Base-by-base conservation (phyloP, 2,329 filamentous ascomycete genomes). In the Fusarium sp. region DNA sequence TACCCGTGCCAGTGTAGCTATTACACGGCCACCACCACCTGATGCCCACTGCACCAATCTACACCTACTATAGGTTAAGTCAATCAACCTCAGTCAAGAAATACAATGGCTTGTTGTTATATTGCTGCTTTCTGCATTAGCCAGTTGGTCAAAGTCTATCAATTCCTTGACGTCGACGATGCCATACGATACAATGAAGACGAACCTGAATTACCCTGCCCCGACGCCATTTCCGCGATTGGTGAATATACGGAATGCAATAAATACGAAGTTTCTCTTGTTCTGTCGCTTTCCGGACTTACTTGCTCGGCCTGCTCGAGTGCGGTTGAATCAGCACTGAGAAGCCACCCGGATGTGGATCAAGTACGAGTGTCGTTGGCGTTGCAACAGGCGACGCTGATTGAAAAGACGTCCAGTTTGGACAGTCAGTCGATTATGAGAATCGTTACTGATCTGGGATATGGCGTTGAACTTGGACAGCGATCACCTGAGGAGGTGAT, bases 171-270 rank as follows among this genome's bases (percentile, higher is more conserved):
- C 3, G 51, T 39, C 13, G 51, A 55, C n/a, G 34, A 38, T 26
- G 34, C 51, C 3, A 55, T 55, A 9, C 36, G 26, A 30, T 55
- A 55, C 12, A 55, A 55, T 5, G 51, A 55, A 30, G 51, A 55
- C 15, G 51, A 55, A 13, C 9, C 51, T 4, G 51, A 55, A 15
- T 4, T 18, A 4, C 26, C 7, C 0, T n/a, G 14, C 8, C 8
- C 24, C 6, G 3, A 6, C 10, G 12, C 0, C 17, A 39, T 41
- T 30, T 22, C 5, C 26, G 8, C 36, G 10, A 1, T 10, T 1
- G 12, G 17, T 5, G 11, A 6, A 15, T 8, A 30, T 2, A 18
- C 3, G 6, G 3, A 18, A 12, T 10, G 12, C 1, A 22, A 13
- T 0, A 41, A 20, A 39, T 1, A 5, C 1, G 5, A 24, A 8